Conservation (phyloP, 1,284 basidiomycete species). For the Trichosporon faecale region DNA sequence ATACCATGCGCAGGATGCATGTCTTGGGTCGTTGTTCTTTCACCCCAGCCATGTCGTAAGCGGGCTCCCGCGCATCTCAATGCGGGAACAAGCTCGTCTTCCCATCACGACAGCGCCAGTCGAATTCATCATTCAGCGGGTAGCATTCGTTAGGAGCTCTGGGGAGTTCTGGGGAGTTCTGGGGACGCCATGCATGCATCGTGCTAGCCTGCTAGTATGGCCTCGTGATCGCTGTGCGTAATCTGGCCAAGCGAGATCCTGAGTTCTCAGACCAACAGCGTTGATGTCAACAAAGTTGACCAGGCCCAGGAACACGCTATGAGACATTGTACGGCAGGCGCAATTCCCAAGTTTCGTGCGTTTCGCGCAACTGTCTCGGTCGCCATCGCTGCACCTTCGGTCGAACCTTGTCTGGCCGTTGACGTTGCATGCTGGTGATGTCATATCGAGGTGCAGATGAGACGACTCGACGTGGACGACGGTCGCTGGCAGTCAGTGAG, state of each 20-base stretch:
- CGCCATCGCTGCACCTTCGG: neutral
- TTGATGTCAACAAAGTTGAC: neutral
- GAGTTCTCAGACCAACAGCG: neutral
- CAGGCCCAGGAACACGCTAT: neutral
- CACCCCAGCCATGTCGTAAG: neutral
- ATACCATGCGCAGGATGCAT: neutral
- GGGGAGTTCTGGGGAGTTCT: too few relatives aligned
- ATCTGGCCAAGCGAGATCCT: neutral
- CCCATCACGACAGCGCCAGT: neutral
- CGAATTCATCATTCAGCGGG: too few relatives aligned
- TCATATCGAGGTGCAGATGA: neutral
- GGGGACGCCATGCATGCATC: neutral
- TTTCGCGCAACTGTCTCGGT: neutral
- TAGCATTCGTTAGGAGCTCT: too few relatives aligned
- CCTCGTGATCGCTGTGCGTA: neutral
- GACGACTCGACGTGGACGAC: neutral
- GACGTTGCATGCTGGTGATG: neutral
- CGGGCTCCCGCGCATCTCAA: constrained; percentile 1
- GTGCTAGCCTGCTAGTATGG: neutral
- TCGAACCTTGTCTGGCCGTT: constrained; percentile 1
- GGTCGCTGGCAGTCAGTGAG: neutral
- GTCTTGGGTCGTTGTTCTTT: neutral
- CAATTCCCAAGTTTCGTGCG: neutral
- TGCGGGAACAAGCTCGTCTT: neutral
- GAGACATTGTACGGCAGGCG: neutral